Conservation (phyloP, 1,139 yeast species). For the Blastobotrys serpentis region DNA sequence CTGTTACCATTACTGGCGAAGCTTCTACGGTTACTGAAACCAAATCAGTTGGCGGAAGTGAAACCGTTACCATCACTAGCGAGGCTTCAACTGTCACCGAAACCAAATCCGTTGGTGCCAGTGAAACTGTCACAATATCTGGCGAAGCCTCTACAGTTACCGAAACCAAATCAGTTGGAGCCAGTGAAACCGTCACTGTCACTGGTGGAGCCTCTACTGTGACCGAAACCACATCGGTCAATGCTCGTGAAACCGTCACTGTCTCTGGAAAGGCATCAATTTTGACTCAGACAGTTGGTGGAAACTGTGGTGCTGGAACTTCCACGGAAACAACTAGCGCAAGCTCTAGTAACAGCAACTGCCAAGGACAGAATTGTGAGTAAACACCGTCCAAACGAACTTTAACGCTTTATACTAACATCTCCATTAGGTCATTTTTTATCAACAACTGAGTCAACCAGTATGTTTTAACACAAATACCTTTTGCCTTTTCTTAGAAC, state of each 20-base stretch:
- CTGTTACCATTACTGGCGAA: constrained; percentile 18
- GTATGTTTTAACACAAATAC: constrained; percentile 13
- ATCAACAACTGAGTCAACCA: constrained; percentile 40
- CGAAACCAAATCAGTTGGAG: not conserved
- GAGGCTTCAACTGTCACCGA: constrained; percentile 4
- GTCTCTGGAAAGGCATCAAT: constrained; percentile 14
- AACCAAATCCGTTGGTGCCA: not conserved
- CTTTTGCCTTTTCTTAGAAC: not conserved
- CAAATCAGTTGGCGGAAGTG: constrained; percentile 19
- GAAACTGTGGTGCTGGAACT: too few relatives aligned
- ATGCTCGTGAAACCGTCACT: constrained; percentile 3
- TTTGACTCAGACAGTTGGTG: constrained; percentile 22
- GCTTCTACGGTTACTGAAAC: constrained; percentile 17
- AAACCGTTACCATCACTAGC: constrained; percentile 15
- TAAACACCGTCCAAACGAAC: too few relatives aligned
- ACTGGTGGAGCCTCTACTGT: not conserved
- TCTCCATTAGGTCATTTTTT: constrained; percentile 32
- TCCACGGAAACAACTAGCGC: too few relatives aligned
- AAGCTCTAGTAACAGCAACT: constrained; percentile 12
- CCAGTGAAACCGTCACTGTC: constrained; percentile 7
- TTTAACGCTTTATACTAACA: constrained; percentile 4
- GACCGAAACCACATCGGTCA: not conserved
- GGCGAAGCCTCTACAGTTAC: not conserved
- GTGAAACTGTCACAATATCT: not conserved
- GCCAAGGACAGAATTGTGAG: too few relatives aligned